Evolutionary conservation across 1,284 basidiomycete genomes (phyloP), one percentile per base, ranked within the genome.

Genomic region (Gastroboletus turbinatus): DNA sequence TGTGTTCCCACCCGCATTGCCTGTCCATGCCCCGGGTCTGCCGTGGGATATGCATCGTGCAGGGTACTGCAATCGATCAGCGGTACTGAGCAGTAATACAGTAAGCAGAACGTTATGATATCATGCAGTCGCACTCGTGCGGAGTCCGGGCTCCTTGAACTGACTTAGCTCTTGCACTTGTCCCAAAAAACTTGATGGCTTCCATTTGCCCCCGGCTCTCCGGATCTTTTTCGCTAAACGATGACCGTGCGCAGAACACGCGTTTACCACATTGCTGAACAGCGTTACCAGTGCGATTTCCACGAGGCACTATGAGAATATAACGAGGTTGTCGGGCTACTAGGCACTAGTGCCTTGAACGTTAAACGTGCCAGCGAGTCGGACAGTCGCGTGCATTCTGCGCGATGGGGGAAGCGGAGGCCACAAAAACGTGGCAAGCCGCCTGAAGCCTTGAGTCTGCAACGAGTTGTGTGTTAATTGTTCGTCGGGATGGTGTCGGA

Each of bases 281-380:
- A 49, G 14, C 29, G 48, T 44, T 48, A 35, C 44, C 17, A 27
- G 40, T 36, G 42, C 17, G 27, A 40, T 27, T 3, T 40, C 55
- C 63, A 55, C 55, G 65, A 66, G 65, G 68, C 52, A 14, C 0
- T 35, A 55, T 53, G 60, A 50, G 56, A 64, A 49, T 33, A 59
- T 56, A 67, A 46, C 63, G 44, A 66, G 59, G 57, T 27, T 32
- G 45, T 51, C 56, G 57, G 53, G 39, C 42, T 13, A 21, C 35
- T 7, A 43, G 35, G 49, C 38, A 32, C 35, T 17, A 30, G 27
- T 48, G 40, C 36, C 57, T 49, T 46, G 55, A 43, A 58, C 47
- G 36, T 25, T 30, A 30, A 60, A 65, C 60, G 56, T 55, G 63
- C 13, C 36, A 30, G 30, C 14, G 30, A 46, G 56, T 43, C 43